phyloP scores from a whole-genome alignment of 1,284 basidiomycete species.

The Schizophyllum commune region DNA sequence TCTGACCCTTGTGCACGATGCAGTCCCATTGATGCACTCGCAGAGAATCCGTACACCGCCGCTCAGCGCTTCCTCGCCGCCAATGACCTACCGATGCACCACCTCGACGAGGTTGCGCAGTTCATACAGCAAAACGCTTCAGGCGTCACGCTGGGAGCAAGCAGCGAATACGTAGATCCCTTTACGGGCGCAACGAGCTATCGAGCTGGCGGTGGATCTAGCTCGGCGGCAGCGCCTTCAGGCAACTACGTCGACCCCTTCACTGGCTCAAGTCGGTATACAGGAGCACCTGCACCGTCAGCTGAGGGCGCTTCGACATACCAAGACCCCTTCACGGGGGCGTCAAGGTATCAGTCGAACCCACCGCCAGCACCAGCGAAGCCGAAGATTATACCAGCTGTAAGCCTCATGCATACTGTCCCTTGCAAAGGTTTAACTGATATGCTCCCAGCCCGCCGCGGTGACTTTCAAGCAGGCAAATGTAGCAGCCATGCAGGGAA shows the following conservation, averaged over 20 bases:
- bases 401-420: no score
- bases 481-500: constrained; percentile 78
- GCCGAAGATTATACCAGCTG: constrained; percentile 50
- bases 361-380: constrained; percentile 18
- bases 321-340: constrained; percentile 68
- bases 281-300: constrained; percentile 19
- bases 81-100: constrained; percentile 79
- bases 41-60: constrained; percentile 89
- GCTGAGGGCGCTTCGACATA: constrained; percentile 21
- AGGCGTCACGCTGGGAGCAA: constrained; percentile 61
- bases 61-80: constrained; percentile 84
- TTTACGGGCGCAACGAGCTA: constrained; percentile 55
- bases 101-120: constrained; percentile 86
- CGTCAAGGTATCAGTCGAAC: constrained; percentile 47
- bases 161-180: constrained; percentile 73
- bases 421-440: no score
- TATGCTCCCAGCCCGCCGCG: constrained; percentile 44
- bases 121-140: constrained; percentile 93
- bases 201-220: constrained; percentile 13
- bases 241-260: constrained; percentile 54
- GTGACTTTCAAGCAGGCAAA: constrained; percentile 86
- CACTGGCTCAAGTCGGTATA: constrained; percentile 63
- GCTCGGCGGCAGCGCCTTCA: constrained; percentile 15
- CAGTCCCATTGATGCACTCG: constrained; percentile 3
- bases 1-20: constrained; percentile 2